phyloP scores from a whole-genome alignment of 805 yeast genomes.

The Yarrowia sp. region DNA sequence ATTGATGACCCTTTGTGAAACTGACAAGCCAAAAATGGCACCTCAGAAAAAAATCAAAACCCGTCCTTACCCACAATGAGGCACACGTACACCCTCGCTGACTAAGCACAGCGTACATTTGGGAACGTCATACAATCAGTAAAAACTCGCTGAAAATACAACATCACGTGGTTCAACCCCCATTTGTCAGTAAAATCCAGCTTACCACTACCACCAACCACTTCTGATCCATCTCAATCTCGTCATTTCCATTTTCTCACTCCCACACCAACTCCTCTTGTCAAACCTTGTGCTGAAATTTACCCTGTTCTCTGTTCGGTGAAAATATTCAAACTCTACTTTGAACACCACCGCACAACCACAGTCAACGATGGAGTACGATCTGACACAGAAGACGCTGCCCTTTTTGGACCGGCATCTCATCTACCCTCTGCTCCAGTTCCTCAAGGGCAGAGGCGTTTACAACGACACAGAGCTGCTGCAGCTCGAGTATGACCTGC shows the following conservation, averaged over 20 bases:
- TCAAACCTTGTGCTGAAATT: constrained; percentile 16
- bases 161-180: too few species aligned
- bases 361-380: constrained; percentile 45
- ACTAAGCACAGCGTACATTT: too few species aligned
- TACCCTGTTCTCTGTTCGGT: constrained; percentile 12
- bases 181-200: too few species aligned
- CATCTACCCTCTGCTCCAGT: constrained; percentile 60
- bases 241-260: background rate
- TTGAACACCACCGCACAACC: constrained; percentile 1
- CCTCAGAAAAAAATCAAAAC: too few species aligned
- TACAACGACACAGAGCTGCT: constrained; percentile 57
- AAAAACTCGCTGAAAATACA: too few species aligned
- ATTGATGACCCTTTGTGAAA: too few species aligned
- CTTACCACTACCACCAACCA: too few species aligned
- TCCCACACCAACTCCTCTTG: background rate
- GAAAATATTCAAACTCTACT: constrained; percentile 35
- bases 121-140: too few species aligned
- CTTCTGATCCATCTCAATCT: background rate
- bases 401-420: constrained; percentile 70
- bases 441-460: constrained; percentile 53
- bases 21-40: too few species aligned
- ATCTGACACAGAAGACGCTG: constrained; percentile 60
- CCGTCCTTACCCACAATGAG: too few species aligned
- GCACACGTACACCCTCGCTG: too few species aligned
- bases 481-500: constrained; percentile 58